A percentile compares a stretch with the other conserved stretches of the same genome.
Evolutionary conservation across 208 protist genomes (phyloP).

Genomic region (Leishmania gerbilli): DNA sequence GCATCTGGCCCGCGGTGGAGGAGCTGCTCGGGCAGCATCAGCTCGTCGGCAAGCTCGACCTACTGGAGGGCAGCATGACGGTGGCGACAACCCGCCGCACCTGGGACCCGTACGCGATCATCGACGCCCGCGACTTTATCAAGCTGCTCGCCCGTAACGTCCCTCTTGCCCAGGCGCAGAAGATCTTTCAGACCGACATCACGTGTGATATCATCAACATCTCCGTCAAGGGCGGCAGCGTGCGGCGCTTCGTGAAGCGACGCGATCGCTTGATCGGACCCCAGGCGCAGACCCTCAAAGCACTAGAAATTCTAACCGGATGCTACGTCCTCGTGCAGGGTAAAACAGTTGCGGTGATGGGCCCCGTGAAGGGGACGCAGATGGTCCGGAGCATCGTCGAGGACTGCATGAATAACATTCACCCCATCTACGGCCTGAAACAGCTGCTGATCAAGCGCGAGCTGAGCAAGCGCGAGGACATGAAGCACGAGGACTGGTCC

Average conservation of each 20-base stretch:
- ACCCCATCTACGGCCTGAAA: constrained; percentile 99
- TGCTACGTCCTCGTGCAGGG: constrained; percentile 99
- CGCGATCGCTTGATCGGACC: constrained; percentile 99
- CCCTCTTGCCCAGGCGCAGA: constrained; percentile 96
- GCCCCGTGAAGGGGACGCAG: constrained; percentile 95
- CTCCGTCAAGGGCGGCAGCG: constrained; percentile 94
- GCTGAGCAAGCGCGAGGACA: constrained; percentile 95
- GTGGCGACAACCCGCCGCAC: constrained; percentile 98
- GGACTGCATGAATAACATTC: constrained; percentile 99
- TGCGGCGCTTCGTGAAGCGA: constrained; percentile 98
- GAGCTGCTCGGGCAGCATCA: constrained; percentile 92
- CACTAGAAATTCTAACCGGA: constrained; percentile 98
- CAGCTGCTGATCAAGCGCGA: constrained; percentile 99
- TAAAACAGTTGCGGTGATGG: constrained; percentile 97
- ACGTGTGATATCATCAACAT: constrained; percentile 99
- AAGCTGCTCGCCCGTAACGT: constrained; percentile 97
- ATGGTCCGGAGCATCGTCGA: constrained; percentile 97
- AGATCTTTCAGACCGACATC: constrained; percentile 97
- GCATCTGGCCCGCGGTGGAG: constrained; percentile 95
- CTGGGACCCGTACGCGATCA: constrained; percentile 98
- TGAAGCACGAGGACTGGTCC: constrained; percentile 98
- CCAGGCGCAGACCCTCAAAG: constrained; percentile 98
- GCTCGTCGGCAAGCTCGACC: constrained; percentile 95
- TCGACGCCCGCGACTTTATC: constrained; percentile 98
- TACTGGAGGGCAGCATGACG: constrained; percentile 97